Conservation (phyloP, 805 yeast species). For the Vanderwaltozyma yarrowii region DNA sequence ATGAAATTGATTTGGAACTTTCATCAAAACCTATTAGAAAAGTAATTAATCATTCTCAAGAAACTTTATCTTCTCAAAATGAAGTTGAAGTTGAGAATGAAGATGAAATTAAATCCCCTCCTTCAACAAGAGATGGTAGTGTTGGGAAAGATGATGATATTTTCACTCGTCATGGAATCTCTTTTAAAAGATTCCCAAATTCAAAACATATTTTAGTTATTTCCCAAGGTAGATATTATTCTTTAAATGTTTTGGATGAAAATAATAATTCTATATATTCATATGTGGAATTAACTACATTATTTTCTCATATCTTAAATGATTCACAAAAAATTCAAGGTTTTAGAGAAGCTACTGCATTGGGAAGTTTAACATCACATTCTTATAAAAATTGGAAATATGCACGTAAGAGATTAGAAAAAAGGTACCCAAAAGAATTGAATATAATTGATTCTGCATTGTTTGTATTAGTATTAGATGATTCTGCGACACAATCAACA, state of each 20-base stretch:
- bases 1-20: not conserved
- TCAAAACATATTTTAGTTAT: conserved; percentile 68
- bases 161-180: conserved; percentile 42
- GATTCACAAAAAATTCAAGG: conserved; percentile 55
- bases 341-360: conserved; percentile 53
- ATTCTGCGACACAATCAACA: conserved; percentile 32
- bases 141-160: conserved; percentile 1
- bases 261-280: conserved; percentile 54
- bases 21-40: too few relatives aligned
- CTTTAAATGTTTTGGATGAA: conserved; percentile 72
- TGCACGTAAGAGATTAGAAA: conserved; percentile 44
- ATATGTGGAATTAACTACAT: conserved; percentile 53
- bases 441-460: conserved; percentile 61
- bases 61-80: too few relatives aligned
- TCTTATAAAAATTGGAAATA: conserved; percentile 76
- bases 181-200: conserved; percentile 53
- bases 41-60: too few relatives aligned
- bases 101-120: not conserved
- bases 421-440: conserved; percentile 30
- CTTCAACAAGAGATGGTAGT: conserved; percentile 7
- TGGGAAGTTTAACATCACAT: conserved; percentile 84
- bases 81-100: not conserved
- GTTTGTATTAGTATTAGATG: conserved; percentile 73
- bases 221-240: conserved; percentile 76
- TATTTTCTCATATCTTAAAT: conserved; percentile 54